Percentiles rank a stretch among this genome's conserved stretches.
phyloP scores from a whole-genome alignment of 352 stramenopile species.

The Thalassiosira exigua region DNA sequence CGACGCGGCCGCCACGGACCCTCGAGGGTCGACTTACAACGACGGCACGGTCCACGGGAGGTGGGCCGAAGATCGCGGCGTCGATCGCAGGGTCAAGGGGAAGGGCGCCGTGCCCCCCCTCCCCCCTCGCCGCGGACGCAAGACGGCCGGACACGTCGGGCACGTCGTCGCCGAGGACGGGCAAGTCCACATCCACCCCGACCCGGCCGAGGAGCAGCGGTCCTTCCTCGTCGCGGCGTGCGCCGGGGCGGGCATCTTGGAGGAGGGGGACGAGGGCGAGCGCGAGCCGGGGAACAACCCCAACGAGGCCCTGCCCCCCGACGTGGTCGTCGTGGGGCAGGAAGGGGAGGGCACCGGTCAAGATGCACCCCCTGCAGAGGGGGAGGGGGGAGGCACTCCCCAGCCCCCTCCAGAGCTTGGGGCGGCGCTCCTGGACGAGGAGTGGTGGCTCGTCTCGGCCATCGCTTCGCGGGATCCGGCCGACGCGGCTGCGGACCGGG shows the following conservation, averaged over 20 bases:
- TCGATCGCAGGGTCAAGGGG: background rate
- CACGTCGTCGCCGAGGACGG: conserved; percentile 54
- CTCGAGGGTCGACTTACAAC: conserved; percentile 32
- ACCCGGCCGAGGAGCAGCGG: conserved; percentile 35
- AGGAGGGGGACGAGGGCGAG: background rate
- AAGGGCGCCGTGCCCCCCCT: background rate
- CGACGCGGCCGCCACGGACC: conserved; percentile 68
- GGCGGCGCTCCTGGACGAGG: conserved; percentile 75
- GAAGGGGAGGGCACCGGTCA: conserved; percentile 38
- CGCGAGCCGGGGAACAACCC: conserved; percentile 13
- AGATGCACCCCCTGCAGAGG: conserved; percentile 35
- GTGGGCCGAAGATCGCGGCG: background rate
- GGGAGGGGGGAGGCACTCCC: conserved; percentile 30
- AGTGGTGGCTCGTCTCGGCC: conserved; percentile 75
- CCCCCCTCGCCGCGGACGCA: conserved; percentile 4
- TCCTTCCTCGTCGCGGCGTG: conserved; percentile 35
- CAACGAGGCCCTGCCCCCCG: conserved; percentile 36
- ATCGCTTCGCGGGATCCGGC: conserved; percentile 56
- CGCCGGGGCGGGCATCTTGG: background rate
- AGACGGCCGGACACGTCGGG: background rate
- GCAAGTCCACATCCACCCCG: conserved; percentile 50
- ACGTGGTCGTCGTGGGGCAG: too few species aligned
- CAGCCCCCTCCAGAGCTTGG: conserved; percentile 36
- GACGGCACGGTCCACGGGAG: conserved; percentile 31
- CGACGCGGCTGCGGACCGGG: conserved; percentile 36